Percentiles rank a stretch among this genome's conserved stretches.
phyloP scores from a whole-genome alignment of 176 grass and related monocot species.

The Eragrostis curvula region DNA sequence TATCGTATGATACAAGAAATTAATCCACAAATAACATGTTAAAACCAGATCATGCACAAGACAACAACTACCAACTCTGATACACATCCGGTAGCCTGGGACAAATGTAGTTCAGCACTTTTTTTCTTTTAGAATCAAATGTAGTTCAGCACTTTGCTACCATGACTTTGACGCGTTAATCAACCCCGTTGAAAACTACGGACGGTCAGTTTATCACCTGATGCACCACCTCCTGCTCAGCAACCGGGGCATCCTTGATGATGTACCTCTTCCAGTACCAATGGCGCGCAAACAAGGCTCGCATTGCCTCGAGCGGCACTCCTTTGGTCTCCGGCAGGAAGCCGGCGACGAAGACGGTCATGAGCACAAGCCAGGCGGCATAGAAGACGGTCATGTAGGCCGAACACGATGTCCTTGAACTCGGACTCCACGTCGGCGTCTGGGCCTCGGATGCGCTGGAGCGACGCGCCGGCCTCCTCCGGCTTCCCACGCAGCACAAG shows the following conservation, averaged over 20 bases:
- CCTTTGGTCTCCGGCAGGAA: conserved; percentile 88
- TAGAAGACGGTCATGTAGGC: conserved; percentile 46
- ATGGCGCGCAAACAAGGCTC: conserved; percentile 41
- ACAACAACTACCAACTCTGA: too few relatives aligned
- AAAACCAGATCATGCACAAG: too few relatives aligned
- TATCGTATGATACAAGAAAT: too few relatives aligned
- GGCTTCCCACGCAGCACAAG: conserved; percentile 42
- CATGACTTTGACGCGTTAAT: too few relatives aligned
- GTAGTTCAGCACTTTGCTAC: too few relatives aligned
- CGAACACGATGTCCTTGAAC: conserved; percentile 51
- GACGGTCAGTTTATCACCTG: too few relatives aligned
- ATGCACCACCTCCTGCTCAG: too few relatives aligned
- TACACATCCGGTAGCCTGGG: too few relatives aligned
- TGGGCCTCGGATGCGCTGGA: conserved; percentile 42
- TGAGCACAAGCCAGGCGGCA: conserved; percentile 47
- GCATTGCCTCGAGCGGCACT: conserved; percentile 74
- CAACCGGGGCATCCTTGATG: not conserved
- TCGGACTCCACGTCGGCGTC: conserved; percentile 23
- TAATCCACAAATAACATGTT: too few relatives aligned
- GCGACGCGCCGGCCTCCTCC: conserved; percentile 36
- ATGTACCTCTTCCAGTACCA: conserved; percentile 64
- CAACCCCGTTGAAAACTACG: too few relatives aligned
- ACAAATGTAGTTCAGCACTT: too few relatives aligned
- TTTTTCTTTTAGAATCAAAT: too few relatives aligned
- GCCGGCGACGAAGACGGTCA: conserved; percentile 43